A percentile compares a stretch with the other conserved stretches of the same genome.
phyloP scores from a whole-genome alignment of 768 basidiomycete genomes.

The Pisolithus sp. region DNA sequence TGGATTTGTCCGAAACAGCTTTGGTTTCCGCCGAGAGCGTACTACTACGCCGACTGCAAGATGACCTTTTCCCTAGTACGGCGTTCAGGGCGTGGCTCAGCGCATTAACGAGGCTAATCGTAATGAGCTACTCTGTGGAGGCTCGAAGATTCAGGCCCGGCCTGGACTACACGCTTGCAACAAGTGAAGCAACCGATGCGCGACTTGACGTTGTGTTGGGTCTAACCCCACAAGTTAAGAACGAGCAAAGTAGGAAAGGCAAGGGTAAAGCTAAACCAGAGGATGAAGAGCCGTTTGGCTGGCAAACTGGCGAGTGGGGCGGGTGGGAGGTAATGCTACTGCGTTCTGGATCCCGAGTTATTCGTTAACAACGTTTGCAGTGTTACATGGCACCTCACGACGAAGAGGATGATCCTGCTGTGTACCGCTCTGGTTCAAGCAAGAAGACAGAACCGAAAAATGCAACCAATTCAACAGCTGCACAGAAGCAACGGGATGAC shows the following conservation, averaged over 20 bases:
- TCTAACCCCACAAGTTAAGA: slow-evolving; percentile 60
- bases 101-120: slow-evolving; percentile 63
- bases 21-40: slow-evolving; percentile 10
- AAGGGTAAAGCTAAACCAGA: slow-evolving; percentile 29
- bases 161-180: slow-evolving; percentile 91
- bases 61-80: slow-evolving; percentile 67
- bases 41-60: slow-evolving; percentile 45
- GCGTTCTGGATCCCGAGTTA: neutral
- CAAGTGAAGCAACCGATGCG: slow-evolving; percentile 75
- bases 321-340: slow-evolving; percentile 78
- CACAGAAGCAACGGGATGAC: slow-evolving; percentile 10
- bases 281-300: slow-evolving; percentile 37
- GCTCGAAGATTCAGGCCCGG: slow-evolving; percentile 88
- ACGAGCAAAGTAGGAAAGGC: slow-evolving; percentile 16
- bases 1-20: neutral
- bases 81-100: slow-evolving; percentile 93
- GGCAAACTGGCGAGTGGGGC: slow-evolving; percentile 77
- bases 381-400: slow-evolving; percentile 95
- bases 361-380: slow-evolving; percentile 28
- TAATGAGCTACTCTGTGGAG: slow-evolving; percentile 66
- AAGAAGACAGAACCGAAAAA: slow-evolving; percentile 25
- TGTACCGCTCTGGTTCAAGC: slow-evolving; percentile 66
- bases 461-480: slow-evolving; percentile 6
- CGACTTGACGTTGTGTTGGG: slow-evolving; percentile 83
- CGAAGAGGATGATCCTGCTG: slow-evolving; percentile 91